Evolutionary conservation across 768 basidiomycete genomes (phyloP).

Genomic region (Pisolithus marmoratus): DNA sequence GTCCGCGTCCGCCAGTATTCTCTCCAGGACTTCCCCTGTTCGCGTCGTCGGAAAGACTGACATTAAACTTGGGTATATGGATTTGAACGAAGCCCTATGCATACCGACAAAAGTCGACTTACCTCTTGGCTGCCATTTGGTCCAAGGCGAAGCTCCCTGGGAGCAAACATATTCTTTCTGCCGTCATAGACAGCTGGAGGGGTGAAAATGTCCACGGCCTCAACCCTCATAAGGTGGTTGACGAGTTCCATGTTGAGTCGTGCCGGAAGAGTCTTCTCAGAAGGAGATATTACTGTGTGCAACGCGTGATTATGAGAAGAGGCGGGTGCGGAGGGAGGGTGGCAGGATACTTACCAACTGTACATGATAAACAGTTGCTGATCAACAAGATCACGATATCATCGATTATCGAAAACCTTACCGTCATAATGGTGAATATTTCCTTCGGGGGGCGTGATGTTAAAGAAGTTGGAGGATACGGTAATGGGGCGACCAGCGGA

Average conservation of each 20-base stretch:
- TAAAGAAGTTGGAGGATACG: constrained; percentile 59
- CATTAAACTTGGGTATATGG: constrained; percentile 47
- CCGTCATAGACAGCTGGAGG: constrained; percentile 76
- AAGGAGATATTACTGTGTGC: constrained; percentile 52
- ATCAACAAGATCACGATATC: constrained; percentile 17
- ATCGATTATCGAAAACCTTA: constrained; percentile 27
- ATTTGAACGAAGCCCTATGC: constrained; percentile 1
- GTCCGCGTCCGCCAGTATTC: constrained; percentile 34
- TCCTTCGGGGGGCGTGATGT: constrained; percentile 50
- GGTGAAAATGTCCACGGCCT: constrained; percentile 62
- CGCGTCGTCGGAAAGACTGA: constrained; percentile 41
- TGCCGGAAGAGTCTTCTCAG: constrained; percentile 64
- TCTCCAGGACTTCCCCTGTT: constrained; percentile 27
- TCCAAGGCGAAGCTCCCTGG: constrained; percentile 56
- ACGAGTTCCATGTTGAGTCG: constrained; percentile 69
- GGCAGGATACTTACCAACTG: constrained; percentile 16
- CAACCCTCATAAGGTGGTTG: constrained; percentile 49
- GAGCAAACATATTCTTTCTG: constrained; percentile 68
- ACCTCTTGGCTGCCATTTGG: constrained; percentile 48
- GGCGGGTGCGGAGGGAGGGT: not conserved
- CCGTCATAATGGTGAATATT: constrained; percentile 79
- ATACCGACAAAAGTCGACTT: constrained; percentile 9
- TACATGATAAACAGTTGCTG: constrained; percentile 3
- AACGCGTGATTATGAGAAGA: constrained; percentile 10
- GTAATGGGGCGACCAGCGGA: constrained; percentile 41